These are phyloP conservation scores for Pestalotiopsis sp. DNA, from an alignment of 2,329 filamentous ascomycete species.

Conservation along the genomic window DNA sequence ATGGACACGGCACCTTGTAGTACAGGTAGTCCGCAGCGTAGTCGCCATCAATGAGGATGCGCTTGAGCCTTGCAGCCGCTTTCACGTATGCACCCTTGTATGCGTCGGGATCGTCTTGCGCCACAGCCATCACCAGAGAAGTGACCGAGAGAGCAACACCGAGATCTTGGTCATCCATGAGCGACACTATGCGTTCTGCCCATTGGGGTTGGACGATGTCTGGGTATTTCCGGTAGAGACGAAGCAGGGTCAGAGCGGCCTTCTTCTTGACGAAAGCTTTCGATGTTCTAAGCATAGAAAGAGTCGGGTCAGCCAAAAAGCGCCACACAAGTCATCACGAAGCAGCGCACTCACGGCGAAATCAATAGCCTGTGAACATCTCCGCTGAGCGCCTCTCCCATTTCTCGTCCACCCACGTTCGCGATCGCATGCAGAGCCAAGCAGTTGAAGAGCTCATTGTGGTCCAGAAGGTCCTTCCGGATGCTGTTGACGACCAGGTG, in stretches of 20 bases:
- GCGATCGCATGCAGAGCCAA: conserved; percentile 95
- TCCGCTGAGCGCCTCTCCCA: conserved; percentile 89
- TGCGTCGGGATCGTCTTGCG: conserved; percentile 90
- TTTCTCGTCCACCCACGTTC: conserved; percentile 94
- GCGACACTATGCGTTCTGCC: conserved; percentile 96
- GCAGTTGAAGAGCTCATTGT: conserved; percentile 98
- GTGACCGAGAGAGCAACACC: conserved; percentile 95
- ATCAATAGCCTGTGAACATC: conserved; percentile 95
- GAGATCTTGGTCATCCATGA: conserved; percentile 96
- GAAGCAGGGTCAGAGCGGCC: conserved; percentile 88
- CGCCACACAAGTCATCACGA: neutral
- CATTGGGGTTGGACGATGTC: conserved; percentile 95
- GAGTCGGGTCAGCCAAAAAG: neutral
- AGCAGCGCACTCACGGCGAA: conserved; percentile 71
- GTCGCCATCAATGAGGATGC: conserved; percentile 88
- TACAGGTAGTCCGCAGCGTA: conserved; percentile 92
- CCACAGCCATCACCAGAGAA: conserved; percentile 90
- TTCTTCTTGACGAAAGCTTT: conserved; percentile 99
- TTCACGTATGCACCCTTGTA: conserved; percentile 96
- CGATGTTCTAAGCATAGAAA: conserved; percentile 53
- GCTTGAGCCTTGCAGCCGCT: conserved; percentile 85
- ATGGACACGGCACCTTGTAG: conserved; percentile 99
- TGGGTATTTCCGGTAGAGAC: conserved; percentile 92
- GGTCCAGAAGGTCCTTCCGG: conserved; percentile 89
- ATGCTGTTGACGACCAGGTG: conserved; percentile 99